A percentile compares a stretch with the other conserved stretches of the same genome.
Evolutionary conservation across 2,329 filamentous ascomycete genomes (phyloP).

Genomic region (Colletotrichum chrysophilum): DNA sequence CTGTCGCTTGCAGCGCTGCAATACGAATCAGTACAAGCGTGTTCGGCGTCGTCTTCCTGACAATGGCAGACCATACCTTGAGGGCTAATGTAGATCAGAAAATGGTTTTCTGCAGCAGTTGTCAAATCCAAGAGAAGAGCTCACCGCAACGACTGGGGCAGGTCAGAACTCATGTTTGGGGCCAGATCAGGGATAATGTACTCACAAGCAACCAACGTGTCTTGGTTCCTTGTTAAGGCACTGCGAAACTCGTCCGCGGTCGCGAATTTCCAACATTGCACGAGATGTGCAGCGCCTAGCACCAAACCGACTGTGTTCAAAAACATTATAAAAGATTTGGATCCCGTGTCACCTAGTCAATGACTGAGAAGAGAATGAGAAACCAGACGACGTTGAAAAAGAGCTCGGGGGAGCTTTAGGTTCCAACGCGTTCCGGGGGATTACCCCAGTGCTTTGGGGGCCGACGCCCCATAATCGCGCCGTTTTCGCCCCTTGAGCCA

Average conservation of each 20-base stretch:
- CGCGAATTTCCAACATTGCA: background rate
- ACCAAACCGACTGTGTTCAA: background rate
- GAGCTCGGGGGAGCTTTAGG: background rate
- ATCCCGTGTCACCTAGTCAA: too few species aligned
- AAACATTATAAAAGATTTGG: background rate
- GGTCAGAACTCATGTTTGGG: background rate
- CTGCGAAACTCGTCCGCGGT: background rate
- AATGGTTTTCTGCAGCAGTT: background rate
- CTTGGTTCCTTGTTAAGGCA: constrained; percentile 18
- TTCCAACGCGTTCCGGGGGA: background rate
- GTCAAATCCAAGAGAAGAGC: background rate
- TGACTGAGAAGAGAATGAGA: background rate
- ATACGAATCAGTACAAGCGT: background rate
- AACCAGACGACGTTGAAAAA: background rate
- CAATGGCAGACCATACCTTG: background rate
- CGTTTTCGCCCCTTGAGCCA: background rate
- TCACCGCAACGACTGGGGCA: background rate
- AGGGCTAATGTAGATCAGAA: background rate
- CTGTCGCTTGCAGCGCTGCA: constrained; percentile 2
- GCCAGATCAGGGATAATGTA: background rate
- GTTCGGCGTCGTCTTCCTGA: background rate
- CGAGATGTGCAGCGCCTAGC: background rate
- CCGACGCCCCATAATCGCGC: background rate
- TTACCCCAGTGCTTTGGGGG: background rate
- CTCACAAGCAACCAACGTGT: constrained; percentile 36